Percentiles rank a stretch among this genome's conserved stretches.
Conservation (phyloP, 208 protist genomes). For the Acanthamoeba castellanii region DNA sequence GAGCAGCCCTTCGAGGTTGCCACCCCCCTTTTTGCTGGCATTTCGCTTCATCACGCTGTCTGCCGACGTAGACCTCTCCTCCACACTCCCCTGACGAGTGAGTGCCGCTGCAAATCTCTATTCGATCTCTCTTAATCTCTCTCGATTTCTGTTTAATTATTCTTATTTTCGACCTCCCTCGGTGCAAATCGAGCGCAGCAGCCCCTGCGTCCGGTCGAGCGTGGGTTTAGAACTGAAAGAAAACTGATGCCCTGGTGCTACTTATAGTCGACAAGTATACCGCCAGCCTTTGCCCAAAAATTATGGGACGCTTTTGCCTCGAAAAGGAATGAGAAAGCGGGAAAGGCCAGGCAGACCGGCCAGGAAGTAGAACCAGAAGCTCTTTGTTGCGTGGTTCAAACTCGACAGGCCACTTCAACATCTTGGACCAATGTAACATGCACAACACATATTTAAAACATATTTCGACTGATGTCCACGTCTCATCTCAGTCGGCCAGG, state of each 20-base stretch:
- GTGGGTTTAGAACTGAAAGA: constrained; percentile 14
- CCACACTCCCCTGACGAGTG: not conserved
- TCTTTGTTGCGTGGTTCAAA: too few relatives aligned
- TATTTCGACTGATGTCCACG: not conserved
- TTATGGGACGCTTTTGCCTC: not conserved
- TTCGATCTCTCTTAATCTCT: not conserved
- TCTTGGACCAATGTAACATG: not conserved
- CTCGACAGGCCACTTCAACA: not conserved
- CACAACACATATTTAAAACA: not conserved
- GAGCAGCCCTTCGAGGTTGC: not conserved
- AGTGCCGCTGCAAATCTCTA: not conserved
- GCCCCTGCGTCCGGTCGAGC: not conserved
- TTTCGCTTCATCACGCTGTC: not conserved
- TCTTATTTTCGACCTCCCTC: not conserved
- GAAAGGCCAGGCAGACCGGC: not conserved
- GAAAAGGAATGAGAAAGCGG: not conserved
- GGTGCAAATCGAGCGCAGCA: not conserved
- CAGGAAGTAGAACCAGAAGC: too few relatives aligned
- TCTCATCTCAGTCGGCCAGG: not conserved
- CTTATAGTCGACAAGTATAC: constrained; percentile 21
- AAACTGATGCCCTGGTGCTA: not conserved
- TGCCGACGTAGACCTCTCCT: not conserved
- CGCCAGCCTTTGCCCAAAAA: not conserved
- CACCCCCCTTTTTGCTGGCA: not conserved
- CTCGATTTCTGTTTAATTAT: not conserved